These are phyloP conservation scores for Globisporangium spiculum DNA, from an alignment of 352 stramenopile genomes.

Conservation along the genomic window DNA sequence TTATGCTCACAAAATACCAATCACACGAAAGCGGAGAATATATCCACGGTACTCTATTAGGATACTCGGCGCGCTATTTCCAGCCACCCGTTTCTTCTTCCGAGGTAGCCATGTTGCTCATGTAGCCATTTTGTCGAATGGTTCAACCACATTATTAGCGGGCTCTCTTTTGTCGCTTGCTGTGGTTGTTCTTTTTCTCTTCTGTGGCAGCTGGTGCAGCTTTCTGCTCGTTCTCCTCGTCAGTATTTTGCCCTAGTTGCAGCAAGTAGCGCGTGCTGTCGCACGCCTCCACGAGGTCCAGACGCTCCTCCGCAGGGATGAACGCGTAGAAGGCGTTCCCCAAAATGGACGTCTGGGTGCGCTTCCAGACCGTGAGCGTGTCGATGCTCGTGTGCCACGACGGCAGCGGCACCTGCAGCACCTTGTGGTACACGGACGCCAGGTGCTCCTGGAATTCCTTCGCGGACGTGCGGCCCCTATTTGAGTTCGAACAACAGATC, in stretches of 20 bases:
- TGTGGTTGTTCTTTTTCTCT: background rate
- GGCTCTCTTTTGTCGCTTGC: background rate
- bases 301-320: slow-evolving; percentile 66
- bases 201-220: background rate
- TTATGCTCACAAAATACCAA: background rate
- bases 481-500: slow-evolving; percentile 4
- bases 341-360: slow-evolving; percentile 89
- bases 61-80: background rate
- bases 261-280: slow-evolving; percentile 70
- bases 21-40: background rate
- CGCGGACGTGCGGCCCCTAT: slow-evolving; percentile 87
- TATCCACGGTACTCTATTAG: background rate
- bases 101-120: background rate
- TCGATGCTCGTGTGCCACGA: slow-evolving; percentile 94
- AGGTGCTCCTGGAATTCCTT: slow-evolving; percentile 91
- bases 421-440: slow-evolving; percentile 91
- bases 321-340: slow-evolving; percentile 75
- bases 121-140: background rate
- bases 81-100: background rate
- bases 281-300: slow-evolving; percentile 65
- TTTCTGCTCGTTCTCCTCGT: slow-evolving; percentile 9
- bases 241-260: background rate
- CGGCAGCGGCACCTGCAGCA: slow-evolving; percentile 87
- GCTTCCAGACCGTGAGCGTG: slow-evolving; percentile 93
- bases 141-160: background rate